These are phyloP conservation scores for Boletus bicolor DNA, from an alignment of 768 basidiomycete species.

Conservation along the genomic window DNA sequence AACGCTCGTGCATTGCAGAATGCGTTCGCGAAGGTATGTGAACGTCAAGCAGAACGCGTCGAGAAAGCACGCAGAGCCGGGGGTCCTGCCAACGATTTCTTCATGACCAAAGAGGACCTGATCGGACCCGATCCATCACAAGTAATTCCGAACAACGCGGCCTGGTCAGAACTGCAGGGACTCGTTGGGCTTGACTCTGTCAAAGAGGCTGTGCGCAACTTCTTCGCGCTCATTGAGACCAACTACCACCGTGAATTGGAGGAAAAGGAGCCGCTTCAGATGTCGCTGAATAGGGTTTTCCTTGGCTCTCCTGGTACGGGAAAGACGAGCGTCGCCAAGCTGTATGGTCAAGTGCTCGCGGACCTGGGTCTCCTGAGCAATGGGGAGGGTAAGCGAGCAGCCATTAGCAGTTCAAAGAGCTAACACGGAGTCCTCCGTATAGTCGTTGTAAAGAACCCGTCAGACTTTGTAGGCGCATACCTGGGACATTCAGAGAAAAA, in stretches of 20 bases:
- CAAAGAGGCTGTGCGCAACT: slow-evolving; percentile 49
- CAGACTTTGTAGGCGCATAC: slow-evolving; percentile 61
- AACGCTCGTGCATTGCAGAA: slow-evolving; percentile 63
- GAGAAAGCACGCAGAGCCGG: slow-evolving; percentile 41
- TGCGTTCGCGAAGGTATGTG: slow-evolving; percentile 43
- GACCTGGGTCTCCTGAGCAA: slow-evolving; percentile 67
- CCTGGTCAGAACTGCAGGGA: slow-evolving; percentile 51
- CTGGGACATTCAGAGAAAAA: slow-evolving; percentile 62
- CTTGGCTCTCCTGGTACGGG: slow-evolving; percentile 69
- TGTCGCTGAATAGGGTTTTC: slow-evolving; percentile 64
- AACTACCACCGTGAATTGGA: slow-evolving; percentile 61
- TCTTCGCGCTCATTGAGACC: slow-evolving; percentile 44
- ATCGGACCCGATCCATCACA: slow-evolving; percentile 63
- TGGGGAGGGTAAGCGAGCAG: slow-evolving; percentile 51
- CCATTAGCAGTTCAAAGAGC: not conserved
- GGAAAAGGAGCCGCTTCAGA: slow-evolving; percentile 49
- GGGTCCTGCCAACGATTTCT: slow-evolving; percentile 43
- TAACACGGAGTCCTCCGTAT: not conserved
- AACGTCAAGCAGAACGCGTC: slow-evolving; percentile 54
- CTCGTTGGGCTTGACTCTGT: slow-evolving; percentile 56
- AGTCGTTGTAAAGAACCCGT: slow-evolving; percentile 67
- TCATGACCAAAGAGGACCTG: slow-evolving; percentile 51
- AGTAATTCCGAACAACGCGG: slow-evolving; percentile 41
- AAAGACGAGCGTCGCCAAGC: slow-evolving; percentile 65
- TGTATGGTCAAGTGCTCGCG: slow-evolving; percentile 61